These are phyloP conservation scores for Posidonia australis DNA, from an alignment of 106 monocot genomes.

Conservation along the genomic window DNA sequence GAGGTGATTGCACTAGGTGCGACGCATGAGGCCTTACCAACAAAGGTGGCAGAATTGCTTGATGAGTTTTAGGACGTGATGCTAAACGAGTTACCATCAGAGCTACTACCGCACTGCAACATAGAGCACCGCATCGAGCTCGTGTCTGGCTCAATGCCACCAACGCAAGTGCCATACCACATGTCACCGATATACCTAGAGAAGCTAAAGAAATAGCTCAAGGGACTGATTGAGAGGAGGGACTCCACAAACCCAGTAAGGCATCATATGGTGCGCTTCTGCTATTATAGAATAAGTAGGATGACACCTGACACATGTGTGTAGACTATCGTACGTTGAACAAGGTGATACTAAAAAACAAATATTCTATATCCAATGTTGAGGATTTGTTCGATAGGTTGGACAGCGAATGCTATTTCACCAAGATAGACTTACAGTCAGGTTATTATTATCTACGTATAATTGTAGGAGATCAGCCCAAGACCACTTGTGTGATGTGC, in stretches of 20 bases:
- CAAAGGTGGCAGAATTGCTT: not conserved
- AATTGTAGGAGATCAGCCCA: too few relatives aligned
- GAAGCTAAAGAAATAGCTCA: too few relatives aligned
- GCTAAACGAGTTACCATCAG: not conserved
- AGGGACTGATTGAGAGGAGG: too few relatives aligned
- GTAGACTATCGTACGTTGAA: too few relatives aligned
- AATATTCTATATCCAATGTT: not conserved
- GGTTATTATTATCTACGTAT: too few relatives aligned
- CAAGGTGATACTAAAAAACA: not conserved
- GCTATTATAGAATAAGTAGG: slow-evolving; percentile 5
- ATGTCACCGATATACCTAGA: too few relatives aligned
- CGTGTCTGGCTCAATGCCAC: not conserved
- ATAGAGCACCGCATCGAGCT: not conserved
- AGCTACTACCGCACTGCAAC: not conserved
- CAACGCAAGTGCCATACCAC: not conserved
- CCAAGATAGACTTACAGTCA: not conserved
- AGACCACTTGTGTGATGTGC: too few relatives aligned
- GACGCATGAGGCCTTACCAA: not conserved
- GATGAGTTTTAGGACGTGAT: not conserved
- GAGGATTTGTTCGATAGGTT: too few relatives aligned
- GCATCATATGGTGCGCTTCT: not conserved
- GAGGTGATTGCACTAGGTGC: not conserved
- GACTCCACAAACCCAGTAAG: too few relatives aligned
- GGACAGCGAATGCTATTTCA: not conserved
- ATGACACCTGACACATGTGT: not conserved